Conservation (phyloP, 441 rosid genomes). For the Biscutella laevigata region DNA sequence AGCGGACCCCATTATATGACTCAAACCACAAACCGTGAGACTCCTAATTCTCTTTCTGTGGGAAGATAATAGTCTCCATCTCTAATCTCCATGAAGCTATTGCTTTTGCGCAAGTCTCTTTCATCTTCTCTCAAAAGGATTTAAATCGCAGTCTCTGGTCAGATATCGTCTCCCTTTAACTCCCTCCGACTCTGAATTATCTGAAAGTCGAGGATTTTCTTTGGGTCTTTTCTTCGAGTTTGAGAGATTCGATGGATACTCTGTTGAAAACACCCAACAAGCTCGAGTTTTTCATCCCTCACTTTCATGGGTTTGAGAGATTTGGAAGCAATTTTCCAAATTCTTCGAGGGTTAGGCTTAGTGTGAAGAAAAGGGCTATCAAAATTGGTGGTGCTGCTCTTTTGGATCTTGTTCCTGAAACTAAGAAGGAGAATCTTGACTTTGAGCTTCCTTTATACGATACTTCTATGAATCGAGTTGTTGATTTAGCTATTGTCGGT, state of each 20-base stretch:
- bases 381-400: constrained; percentile 37
- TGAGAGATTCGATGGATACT: constrained; percentile 54
- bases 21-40: too few species aligned
- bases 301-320: constrained; percentile 54
- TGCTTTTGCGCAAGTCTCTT: too few species aligned
- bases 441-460: constrained; percentile 73
- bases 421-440: constrained; percentile 78
- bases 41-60: too few species aligned
- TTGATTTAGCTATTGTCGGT: constrained; percentile 87
- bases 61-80: too few species aligned
- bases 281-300: constrained; percentile 49
- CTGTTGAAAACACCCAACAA: constrained; percentile 59
- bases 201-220: neutral
- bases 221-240: neutral
- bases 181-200: neutral
- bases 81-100: too few species aligned
- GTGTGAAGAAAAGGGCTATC: constrained; percentile 22
- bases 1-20: too few species aligned
- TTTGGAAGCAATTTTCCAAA: constrained; percentile 14
- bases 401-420: constrained; percentile 80
- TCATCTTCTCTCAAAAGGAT: too few species aligned
- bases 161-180: neutral
- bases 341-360: constrained; percentile 30
- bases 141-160: constrained; percentile 3
- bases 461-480: constrained; percentile 45